Base-by-base conservation (phyloP, 495 filamentous ascomycete genomes). In the Pseudomonodictys pantanalensis region DNA sequence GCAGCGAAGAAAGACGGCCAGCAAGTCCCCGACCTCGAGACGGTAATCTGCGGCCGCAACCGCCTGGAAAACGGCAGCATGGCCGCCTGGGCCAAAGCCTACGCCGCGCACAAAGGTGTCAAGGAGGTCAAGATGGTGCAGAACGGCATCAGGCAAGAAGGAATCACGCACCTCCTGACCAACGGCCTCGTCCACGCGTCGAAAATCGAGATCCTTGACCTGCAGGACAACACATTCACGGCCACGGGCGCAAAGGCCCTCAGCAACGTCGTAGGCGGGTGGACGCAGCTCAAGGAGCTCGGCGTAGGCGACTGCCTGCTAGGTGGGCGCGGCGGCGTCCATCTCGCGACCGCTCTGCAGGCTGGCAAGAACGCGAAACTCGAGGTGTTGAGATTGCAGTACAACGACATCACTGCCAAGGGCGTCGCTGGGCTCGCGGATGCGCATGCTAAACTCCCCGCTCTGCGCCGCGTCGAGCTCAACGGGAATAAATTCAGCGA, bases 221-320 rank as follows among this genome's bases (percentile, higher is more conserved):
- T 98, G 64, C 92, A 98, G 75, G 93, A 98, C 71, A 98, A 98
- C 73, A 97, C 93, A 10, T 97, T 97, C 69, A 97, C 95, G 7
- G 63, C 84, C 30, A 75, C 79, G 55, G 93, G 92, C 7, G 90
- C 91, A 3, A 83, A 76, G 65, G 91, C 91, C 26, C 77, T 98
- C 39, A 84, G 88, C 2, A 80, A 80, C 57, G 90, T 90, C 15
- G 77, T 91, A 25, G 77, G 80, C 0, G 77, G 80, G 47, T 98
- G 93, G 93, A 74, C 77, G 10, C 78, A 85, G 43, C 78, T 97
- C 43, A 72, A 78, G 61, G 95, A 97, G 73, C 77, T 98, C 22
- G 92, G 90, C 45, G 84, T 97, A 32, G 88, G 90, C 22, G 93
- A 98, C 71, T 95, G 88, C 52, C 78, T 97, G 41, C 78, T 97